These are phyloP conservation scores for Dissophora globulifera DNA, from an alignment of 192 early-diverging fungal genomes.

Conservation along the genomic window DNA sequence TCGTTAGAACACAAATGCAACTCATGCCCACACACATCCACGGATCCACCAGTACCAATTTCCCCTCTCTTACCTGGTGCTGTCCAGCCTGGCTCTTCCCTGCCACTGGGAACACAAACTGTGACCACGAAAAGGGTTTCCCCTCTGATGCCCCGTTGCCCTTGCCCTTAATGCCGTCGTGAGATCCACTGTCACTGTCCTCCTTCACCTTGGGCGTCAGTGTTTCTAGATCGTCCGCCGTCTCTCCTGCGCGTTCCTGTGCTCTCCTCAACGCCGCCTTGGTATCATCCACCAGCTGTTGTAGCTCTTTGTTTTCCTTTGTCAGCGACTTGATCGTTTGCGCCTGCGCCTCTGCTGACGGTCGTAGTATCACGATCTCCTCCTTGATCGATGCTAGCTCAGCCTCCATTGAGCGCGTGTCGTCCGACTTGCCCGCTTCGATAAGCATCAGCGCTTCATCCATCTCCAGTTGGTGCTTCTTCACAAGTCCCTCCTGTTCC, in stretches of 20 bases:
- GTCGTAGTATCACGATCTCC: conserved; percentile 4
- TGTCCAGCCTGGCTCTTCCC: conserved; percentile 4
- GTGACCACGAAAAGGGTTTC: conserved; percentile 38
- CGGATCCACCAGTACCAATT: no score
- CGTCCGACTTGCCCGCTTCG: background rate
- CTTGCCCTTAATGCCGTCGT: background rate
- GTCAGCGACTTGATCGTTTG: background rate
- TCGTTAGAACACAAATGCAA: background rate
- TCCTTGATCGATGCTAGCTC: conserved; percentile 2
- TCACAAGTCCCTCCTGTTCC: conserved; percentile 15
- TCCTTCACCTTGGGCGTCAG: conserved; percentile 1
- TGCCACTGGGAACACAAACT: conserved; percentile 39
- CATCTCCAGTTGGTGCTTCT: conserved; percentile 7
- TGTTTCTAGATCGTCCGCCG: background rate
- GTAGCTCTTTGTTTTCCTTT: conserved; percentile 1
- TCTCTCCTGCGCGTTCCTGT: background rate
- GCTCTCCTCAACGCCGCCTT: conserved; percentile 11
- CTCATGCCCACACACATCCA: background rate
- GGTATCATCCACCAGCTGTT: conserved; percentile 6
- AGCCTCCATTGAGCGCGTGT: background rate
- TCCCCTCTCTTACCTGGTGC: conserved; percentile 21
- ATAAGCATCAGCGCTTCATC: background rate
- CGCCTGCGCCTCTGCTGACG: background rate
- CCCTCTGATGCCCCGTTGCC: background rate
- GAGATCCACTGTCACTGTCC: background rate